Evolutionary conservation across 371 early-diverging fungal genomes (phyloP), one percentile per base, ranked within the genome.

Genomic region (Coemansia sp.): DNA sequence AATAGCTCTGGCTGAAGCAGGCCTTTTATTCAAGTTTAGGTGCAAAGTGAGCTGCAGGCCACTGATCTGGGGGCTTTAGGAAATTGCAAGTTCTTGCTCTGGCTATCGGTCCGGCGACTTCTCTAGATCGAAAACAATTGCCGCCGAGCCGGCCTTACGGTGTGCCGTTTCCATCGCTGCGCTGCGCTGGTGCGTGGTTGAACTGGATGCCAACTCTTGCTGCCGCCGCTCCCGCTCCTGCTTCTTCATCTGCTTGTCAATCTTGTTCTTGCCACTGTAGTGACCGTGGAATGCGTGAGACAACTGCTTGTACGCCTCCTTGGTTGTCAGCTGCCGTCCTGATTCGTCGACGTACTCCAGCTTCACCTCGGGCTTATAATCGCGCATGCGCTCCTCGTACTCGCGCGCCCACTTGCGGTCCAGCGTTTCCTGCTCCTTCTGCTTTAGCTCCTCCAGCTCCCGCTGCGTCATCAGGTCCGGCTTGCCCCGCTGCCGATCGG

Each of bases 221-320:
- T 89, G 77, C 59, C 84, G 83, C 52, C 86, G 84, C 68, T 94
- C 93, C 49, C 92, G 90, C 65, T 92, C 90, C 39, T 92, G 70
- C 69, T 91, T 92, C 57, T 81, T 80, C 74, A 92, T 80, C 7
- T 89, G 80, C 81, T 94, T 95, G 74, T 98, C 98, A 5, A 90
- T 92, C 85, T 97, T 97, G 77, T 87, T 84, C 72, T 95, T 95
- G 49, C 98, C 97, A 14, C 93, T 87, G 2, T 84, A 82, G 67
- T 91, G 92, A 34, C 98, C 98, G 72, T 98, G 97, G 86, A 98
- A 98, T 61, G 92, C 91, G 60, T 98, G 95, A 26, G 95, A 93
- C 67, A 94, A 80, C 68, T 86, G 87, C 56, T 90, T 85, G 81
- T 90, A 98, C 1, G 98, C 98, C 77, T 97, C 94, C 74, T 94